Evolutionary conservation across 768 basidiomycete species (phyloP).

Genomic region (Tubosaeta brunneosetosa): DNA sequence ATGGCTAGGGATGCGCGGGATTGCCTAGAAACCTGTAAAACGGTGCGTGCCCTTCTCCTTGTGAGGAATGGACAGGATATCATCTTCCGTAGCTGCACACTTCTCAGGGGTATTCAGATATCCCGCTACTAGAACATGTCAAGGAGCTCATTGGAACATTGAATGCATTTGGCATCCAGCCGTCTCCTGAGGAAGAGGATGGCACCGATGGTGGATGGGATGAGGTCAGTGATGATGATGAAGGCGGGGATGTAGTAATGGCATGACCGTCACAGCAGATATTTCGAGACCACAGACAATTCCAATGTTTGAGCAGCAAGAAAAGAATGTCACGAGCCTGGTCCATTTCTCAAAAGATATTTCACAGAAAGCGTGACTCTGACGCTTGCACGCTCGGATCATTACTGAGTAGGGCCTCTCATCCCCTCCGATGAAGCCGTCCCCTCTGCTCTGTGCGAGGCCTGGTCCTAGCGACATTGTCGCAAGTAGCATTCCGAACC

Average conservation of each 20-base stretch:
- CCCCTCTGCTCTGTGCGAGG: too few relatives aligned
- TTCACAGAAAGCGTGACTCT: too few relatives aligned
- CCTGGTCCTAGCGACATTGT: too few relatives aligned
- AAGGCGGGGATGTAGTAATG: conserved; percentile 56
- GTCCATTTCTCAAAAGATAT: too few relatives aligned
- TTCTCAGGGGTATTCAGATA: conserved; percentile 70
- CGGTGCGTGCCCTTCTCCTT: conserved; percentile 41
- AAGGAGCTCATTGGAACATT: conserved; percentile 67
- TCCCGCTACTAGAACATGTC: conserved; percentile 69
- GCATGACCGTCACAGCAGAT: conserved; percentile 24
- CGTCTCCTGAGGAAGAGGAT: conserved; percentile 50
- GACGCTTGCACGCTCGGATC: too few relatives aligned
- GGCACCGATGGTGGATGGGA: conserved; percentile 52
- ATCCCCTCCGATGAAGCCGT: too few relatives aligned
- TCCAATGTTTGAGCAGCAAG: too few relatives aligned
- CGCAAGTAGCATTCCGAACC: too few relatives aligned
- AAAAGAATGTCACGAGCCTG: too few relatives aligned
- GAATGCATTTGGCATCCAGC: conserved; percentile 59
- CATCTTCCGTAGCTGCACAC: conserved; percentile 51
- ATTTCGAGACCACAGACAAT: too few relatives aligned
- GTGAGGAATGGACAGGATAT: background rate
- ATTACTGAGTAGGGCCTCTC: too few relatives aligned
- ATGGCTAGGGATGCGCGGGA: conserved; percentile 74
- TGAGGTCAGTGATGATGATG: conserved; percentile 55
- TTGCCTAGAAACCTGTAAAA: conserved; percentile 79